A percentile compares a stretch with the other conserved stretches of the same genome.
Conservation (phyloP, 73 alveolate species). For the Uronychia setigera region DNA sequence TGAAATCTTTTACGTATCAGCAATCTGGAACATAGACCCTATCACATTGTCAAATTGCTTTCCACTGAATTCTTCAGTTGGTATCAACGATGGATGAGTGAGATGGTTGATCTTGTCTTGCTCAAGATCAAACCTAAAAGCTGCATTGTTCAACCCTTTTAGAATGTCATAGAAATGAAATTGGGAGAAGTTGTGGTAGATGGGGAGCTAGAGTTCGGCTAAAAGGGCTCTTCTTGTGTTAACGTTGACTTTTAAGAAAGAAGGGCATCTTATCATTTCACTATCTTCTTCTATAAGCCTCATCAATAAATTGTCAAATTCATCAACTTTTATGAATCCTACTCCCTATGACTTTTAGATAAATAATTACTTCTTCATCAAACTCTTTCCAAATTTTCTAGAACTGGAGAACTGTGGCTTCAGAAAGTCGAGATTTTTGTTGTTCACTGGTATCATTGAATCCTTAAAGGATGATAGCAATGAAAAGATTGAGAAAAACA, state of each 20-base stretch:
- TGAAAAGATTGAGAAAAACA: slow-evolving; percentile 36
- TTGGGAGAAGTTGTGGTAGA: slow-evolving; percentile 10
- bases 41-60: slow-evolving; percentile 21
- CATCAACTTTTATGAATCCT: no score
- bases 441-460: slow-evolving; percentile 12
- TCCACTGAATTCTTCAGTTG: slow-evolving; percentile 8
- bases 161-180: slow-evolving; percentile 30
- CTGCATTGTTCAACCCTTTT: slow-evolving; percentile 11
- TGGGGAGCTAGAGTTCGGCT: slow-evolving; percentile 38
- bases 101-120: neutral
- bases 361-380: neutral
- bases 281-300: neutral
- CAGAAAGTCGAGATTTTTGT: neutral
- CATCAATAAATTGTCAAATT: neutral
- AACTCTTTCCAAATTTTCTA: neutral
- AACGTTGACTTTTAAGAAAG: neutral
- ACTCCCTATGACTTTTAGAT: no score
- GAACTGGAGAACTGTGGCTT: neutral
- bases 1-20: neutral
- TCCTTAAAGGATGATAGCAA: slow-evolving; percentile 44
- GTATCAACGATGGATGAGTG: neutral
- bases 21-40: neutral
- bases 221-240: slow-evolving; percentile 5
- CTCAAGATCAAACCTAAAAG: slow-evolving; percentile 27
- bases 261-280: neutral